Evolutionary conservation across 2,329 filamentous ascomycete genomes (phyloP), one percentile per base, ranked within the genome.

Genomic region (Didymella pinodella): DNA sequence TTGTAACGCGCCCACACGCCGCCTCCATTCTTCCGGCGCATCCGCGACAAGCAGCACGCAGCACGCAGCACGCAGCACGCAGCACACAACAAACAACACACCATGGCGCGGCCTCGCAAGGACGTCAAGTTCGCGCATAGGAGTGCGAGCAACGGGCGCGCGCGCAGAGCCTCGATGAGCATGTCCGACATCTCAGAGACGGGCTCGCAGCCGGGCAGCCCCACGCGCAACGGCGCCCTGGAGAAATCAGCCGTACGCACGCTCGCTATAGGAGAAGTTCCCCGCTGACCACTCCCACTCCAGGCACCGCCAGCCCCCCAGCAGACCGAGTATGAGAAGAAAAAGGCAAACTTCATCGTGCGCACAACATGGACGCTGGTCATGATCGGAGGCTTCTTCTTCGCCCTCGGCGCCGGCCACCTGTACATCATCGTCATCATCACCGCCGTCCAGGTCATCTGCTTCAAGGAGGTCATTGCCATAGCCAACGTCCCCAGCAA

Each of bases 381-480:
- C 80, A 99, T 99, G 95, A 96, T 99, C 70, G 90, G 84, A 54
- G 86, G 88, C 73, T 99, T 99, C 85, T 97, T 98, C 80, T 85
- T 87, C 57, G 88, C 92, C 65, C 90, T 99, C 79, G 96, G 97
- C 81, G 92, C 93, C 73, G 95, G 95, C 62, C 95, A 99, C 80
- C 93, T 99, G 77, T 99, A 98, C 83, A 91, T 99, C 77, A 92
- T 99, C 75, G 88, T 88, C 71, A 88, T 97, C 75, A 91, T 97
- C 69, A 98, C 95, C 28, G 91, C 90, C 48, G 85, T 99, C 61
- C 95, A 99, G 80, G 94, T 99, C 76, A 86, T 99, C 69, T 97
- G 92, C 56, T 99, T 98, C 87, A 98, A 97, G 83, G 95, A 99
- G 80, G 95, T 99, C 72, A 98, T 99, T 75, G 93, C 94, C 64